Conservation (phyloP, 225 moss, liverwort and hornwort genomes). For the Thuidium tamariscinum region DNA sequence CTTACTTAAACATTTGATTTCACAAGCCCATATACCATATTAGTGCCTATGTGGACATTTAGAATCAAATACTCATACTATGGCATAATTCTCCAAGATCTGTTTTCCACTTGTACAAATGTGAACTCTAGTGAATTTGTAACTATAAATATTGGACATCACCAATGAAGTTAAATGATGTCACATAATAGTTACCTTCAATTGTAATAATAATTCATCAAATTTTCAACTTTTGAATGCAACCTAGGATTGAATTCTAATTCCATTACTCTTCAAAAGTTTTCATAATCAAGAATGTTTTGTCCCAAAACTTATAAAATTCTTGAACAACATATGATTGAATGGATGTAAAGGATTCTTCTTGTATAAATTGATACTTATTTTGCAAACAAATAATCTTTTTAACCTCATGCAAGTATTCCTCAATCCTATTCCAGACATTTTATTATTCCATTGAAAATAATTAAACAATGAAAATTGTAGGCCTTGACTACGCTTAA, state of each 20-base stretch:
- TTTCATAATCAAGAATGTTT: neutral
- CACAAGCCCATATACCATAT: neutral
- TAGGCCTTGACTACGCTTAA: no score
- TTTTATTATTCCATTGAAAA: neutral
- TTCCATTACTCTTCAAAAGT: neutral
- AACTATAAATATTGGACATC: neutral
- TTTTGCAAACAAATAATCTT: neutral
- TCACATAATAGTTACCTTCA: neutral
- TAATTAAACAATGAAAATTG: no score
- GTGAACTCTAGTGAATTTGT: neutral
- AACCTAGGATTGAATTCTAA: neutral
- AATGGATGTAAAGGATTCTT: neutral
- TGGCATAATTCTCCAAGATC: rapidly evolving
- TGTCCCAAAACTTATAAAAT: neutral
- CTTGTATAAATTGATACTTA: neutral
- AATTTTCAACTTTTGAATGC: neutral
- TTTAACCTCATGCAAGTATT: neutral
- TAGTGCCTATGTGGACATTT: neutral
- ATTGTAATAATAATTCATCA: neutral
- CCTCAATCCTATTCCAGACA: neutral
- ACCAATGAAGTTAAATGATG: neutral
- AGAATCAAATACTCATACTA: neutral
- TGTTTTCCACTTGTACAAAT: neutral
- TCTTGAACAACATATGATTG: neutral
- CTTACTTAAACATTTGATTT: neutral